Evolutionary conservation across 2,329 filamentous ascomycete species (phyloP), one percentile per base, ranked within the genome.

Genomic region (Penicillium brasilianum): DNA sequence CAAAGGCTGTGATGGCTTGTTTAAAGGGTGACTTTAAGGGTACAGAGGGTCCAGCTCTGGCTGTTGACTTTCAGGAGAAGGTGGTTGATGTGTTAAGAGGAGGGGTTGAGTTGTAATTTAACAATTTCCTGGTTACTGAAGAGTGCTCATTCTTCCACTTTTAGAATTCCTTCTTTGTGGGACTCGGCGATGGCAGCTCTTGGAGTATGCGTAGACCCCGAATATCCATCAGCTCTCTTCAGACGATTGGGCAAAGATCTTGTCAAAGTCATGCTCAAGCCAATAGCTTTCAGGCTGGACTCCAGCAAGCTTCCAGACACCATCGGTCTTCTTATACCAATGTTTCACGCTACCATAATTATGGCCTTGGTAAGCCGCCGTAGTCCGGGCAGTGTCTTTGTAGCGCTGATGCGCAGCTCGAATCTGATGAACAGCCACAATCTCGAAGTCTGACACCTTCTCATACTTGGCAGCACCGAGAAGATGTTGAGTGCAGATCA

Each of bases 371-470:
- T 82, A 78, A 43, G 74, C 76, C 18, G 86, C 82, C 16, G 73
- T 66, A 34, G 70, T 67, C 56, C 80, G 67, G 44, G 71, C 77
- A 25, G 70, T 72, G 67, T 84, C 83, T 0, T 76, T 80, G 75
- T 85, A 86, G 54, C 81, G 76, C 76, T 86, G 84, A 71, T 87
- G 85, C 9, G 84, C 83, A 54, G 85, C 84, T 37, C 84, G 83
- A 58, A 87, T 76, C 76, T 87, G 85, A 73, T 86, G 83, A 68
- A 80, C 78, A 22, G 84, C 85, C 59, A 84, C 71, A 46, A 86
- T 81, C 69, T 85, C 50, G 1, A 28, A 25, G 5, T 58, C 54
- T 18, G 57, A 57, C 3, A 58, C 20, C 28, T 22, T 36, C 32
- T 60, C 44, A 22, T 58, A 60, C 10, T 32, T 55, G 1, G 48